Evolutionary conservation across 148 eudicot species (phyloP).

Genomic region (Amaranthus cruentus): DNA sequence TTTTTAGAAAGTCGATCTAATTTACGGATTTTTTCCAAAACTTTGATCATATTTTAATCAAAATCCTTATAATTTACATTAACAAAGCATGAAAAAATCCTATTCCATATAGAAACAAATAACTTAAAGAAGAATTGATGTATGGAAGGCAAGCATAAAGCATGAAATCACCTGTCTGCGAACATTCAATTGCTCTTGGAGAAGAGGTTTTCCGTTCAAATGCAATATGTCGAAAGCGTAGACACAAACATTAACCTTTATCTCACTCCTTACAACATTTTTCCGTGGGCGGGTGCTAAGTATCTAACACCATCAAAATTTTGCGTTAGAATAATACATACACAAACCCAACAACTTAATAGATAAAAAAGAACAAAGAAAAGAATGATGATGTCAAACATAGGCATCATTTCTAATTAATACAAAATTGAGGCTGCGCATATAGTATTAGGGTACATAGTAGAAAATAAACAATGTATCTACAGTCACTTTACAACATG

Average conservation of each 20-base stretch:
- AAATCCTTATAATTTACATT: neutral
- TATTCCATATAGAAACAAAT: neutral
- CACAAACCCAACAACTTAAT: neutral
- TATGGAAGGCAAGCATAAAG: neutral
- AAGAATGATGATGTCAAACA: neutral
- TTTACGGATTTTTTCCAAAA: neutral
- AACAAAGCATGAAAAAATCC: neutral
- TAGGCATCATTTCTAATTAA: neutral
- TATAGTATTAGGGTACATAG: neutral
- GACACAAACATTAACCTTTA: slow-evolving; percentile 86
- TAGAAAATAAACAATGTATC: neutral
- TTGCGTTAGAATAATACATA: neutral
- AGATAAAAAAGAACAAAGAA: neutral
- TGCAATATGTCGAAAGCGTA: slow-evolving; percentile 85
- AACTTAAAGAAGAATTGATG: neutral
- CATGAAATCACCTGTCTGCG: slow-evolving; percentile 66
- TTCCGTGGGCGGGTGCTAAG: slow-evolving; percentile 95
- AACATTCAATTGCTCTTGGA: slow-evolving; percentile 81
- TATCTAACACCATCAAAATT: slow-evolving; percentile 32
- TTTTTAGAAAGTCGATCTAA: too few relatives aligned
- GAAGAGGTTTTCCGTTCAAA: slow-evolving; percentile 75
- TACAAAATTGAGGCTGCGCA: neutral
- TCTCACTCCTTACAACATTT: slow-evolving; percentile 76
- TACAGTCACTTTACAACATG: neutral
- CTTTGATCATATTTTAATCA: neutral